phyloP scores from a whole-genome alignment of 371 early-diverging fungal genomes.

The Chytridiales sp. region DNA sequence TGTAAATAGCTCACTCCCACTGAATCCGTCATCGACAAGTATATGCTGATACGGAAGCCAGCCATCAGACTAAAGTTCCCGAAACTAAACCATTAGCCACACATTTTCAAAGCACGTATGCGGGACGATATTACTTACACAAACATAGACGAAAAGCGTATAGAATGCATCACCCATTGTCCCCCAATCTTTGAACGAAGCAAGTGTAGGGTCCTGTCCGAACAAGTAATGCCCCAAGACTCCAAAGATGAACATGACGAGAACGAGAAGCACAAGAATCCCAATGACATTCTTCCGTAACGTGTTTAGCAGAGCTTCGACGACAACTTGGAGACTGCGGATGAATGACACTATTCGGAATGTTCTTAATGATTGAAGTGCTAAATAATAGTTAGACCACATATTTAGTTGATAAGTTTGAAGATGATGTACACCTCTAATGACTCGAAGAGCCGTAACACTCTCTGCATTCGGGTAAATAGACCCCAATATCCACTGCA shows the following conservation, averaged over 20 bases:
- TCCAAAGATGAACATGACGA: conserved; percentile 40
- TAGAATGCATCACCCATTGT: conserved; percentile 21
- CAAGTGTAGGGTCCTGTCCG: conserved; percentile 7
- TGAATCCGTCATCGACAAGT: conserved; percentile 26
- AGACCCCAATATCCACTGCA: not conserved
- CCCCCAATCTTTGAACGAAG: conserved; percentile 22
- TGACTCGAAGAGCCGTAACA: conserved; percentile 1
- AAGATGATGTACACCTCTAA: not conserved
- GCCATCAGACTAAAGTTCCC: conserved; percentile 27
- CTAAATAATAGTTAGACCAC: not conserved
- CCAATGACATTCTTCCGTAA: conserved; percentile 32
- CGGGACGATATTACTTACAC: conserved; percentile 12
- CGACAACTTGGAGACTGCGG: conserved; percentile 35
- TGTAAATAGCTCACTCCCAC: conserved; percentile 28
- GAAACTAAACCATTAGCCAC: not conserved
- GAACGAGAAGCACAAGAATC: conserved; percentile 34
- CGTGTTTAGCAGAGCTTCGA: conserved; percentile 35
- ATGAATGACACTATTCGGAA: conserved; percentile 17
- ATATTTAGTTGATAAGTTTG: not conserved
- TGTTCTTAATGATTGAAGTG: conserved; percentile 4
- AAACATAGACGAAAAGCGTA: conserved; percentile 37
- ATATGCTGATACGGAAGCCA: conserved; percentile 38
- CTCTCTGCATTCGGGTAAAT: not conserved
- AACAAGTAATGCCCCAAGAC: conserved; percentile 40
- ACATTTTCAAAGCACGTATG: not conserved